Evolutionary conservation across 495 filamentous ascomycete species (phyloP).

Genomic region (Melanomma pulvis-pyrius): DNA sequence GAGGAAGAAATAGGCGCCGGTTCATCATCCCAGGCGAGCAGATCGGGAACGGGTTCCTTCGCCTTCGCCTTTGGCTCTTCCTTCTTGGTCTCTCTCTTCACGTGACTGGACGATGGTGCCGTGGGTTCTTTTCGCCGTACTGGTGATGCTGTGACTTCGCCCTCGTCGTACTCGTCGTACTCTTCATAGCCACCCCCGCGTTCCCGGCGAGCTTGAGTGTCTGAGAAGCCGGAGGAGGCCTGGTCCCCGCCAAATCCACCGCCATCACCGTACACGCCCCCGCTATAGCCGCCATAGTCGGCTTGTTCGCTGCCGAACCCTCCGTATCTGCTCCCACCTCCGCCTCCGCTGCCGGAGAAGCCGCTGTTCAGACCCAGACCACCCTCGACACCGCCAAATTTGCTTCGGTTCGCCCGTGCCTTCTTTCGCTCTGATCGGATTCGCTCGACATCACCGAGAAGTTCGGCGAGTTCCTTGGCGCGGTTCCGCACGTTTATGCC

Average conservation of each 20-base stretch:
- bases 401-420: slow-evolving; percentile 82
- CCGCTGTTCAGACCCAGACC: slow-evolving; percentile 61
- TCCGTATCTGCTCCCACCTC: slow-evolving; percentile 67
- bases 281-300: slow-evolving; percentile 80
- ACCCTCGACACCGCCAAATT: slow-evolving; percentile 92
- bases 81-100: slow-evolving; percentile 51
- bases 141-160: slow-evolving; percentile 53
- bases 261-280: slow-evolving; percentile 89
- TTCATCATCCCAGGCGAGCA: slow-evolving; percentile 84
- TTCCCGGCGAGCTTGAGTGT: slow-evolving; percentile 64
- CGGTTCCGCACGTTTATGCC: slow-evolving; percentile 97
- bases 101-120: slow-evolving; percentile 45
- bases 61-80: slow-evolving; percentile 67
- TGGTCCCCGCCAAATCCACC: slow-evolving; percentile 79
- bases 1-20: slow-evolving; percentile 53
- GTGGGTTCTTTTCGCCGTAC: slow-evolving; percentile 52
- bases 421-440: slow-evolving; percentile 96
- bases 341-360: slow-evolving; percentile 66
- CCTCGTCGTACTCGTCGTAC: slow-evolving; percentile 95
- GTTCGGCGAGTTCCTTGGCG: slow-evolving; percentile 90
- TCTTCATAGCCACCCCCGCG: slow-evolving; percentile 74
- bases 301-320: slow-evolving; percentile 80
- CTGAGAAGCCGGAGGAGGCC: slow-evolving; percentile 63
- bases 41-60: slow-evolving; percentile 82
- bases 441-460: slow-evolving; percentile 89